Base-by-base conservation (phyloP, 225 moss, liverwort and hornwort genomes). In the Sphagnum tenellum region DNA sequence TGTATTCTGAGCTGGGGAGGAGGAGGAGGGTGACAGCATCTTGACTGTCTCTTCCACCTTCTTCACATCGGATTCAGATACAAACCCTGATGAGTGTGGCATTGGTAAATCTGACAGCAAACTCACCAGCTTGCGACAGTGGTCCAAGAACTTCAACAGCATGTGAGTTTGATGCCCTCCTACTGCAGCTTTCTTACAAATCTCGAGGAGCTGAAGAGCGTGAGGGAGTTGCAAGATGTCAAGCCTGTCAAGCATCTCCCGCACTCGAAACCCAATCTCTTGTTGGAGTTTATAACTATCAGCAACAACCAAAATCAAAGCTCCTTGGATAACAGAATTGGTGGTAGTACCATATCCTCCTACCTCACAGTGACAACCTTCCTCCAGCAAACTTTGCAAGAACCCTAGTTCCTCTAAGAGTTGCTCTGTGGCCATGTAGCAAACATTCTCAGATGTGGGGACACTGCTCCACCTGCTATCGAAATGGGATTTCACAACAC, bases 261-360 rank as follows among this genome's bases (percentile, higher is more conserved):
- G 14, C 5, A 81, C 13, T 0, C 83, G 80, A 6, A 55, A 69
- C 4, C 61, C 62, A 13, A 80, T 69, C 57, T 86, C 86, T 50
- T 78, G 74, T 14, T 72, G 68, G 54, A 83, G 48, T 67, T 77
- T 79, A 66, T 57, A 78, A 49, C 80, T 74, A 49, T 86, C 86
- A 72, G 65, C 67, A 48, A 83, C 83, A 7, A 83, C 74, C 6
- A 80, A 73, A 57, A 82, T 75, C 53, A 86, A 62, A 49, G 78
- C 78, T 3, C 77, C 80, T 46, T 82, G 77, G 3, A 83, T 49
- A 0, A 83, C 64, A 2, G 64, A 55, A 48, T 81, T 73, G 53
- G 76, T 66, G 53, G 76, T 66, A 55, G 75, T 72, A 48, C 76
- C 68, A 46, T 65, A 66, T 8, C 11, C 45, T 47, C 64, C 70